Evolutionary conservation across 2,329 filamentous ascomycete genomes (phyloP).

Genomic region (Cladosporium oxysporum): DNA sequence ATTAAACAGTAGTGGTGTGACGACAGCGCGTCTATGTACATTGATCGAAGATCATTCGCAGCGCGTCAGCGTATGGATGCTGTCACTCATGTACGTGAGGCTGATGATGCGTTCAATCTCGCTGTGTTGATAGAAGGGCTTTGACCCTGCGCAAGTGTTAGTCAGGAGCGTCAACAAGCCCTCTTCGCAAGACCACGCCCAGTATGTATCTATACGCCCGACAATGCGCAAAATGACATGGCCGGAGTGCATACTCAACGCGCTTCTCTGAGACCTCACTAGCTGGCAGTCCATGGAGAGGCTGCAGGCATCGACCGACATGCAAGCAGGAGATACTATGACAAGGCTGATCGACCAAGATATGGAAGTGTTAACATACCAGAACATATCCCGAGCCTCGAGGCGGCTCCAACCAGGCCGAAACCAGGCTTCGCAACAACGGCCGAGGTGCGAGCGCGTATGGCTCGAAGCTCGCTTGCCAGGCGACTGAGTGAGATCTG

Average conservation of each 20-base stretch:
- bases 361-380: constrained; percentile 13
- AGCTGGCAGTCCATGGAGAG: no score
- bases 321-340: neutral
- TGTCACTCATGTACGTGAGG: neutral
- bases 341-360: neutral
- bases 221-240: neutral
- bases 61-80: neutral
- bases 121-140: neutral
- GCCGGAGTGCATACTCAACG: neutral
- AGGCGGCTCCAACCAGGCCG: constrained; percentile 3
- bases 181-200: neutral
- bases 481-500: neutral
- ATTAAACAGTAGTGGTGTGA: neutral
- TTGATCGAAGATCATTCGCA: neutral
- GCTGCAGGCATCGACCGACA: neutral
- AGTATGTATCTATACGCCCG: neutral
- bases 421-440: constrained; percentile 14
- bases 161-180: neutral
- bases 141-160: neutral
- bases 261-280: neutral
- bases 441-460: neutral
- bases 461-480: constrained; percentile 1
- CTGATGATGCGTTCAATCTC: neutral
- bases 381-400: constrained; percentile 4
- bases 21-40: constrained; percentile 19